Evolutionary conservation across 2,329 filamentous ascomycete genomes (phyloP).

Genomic region (Pleurostoma richardsiae): DNA sequence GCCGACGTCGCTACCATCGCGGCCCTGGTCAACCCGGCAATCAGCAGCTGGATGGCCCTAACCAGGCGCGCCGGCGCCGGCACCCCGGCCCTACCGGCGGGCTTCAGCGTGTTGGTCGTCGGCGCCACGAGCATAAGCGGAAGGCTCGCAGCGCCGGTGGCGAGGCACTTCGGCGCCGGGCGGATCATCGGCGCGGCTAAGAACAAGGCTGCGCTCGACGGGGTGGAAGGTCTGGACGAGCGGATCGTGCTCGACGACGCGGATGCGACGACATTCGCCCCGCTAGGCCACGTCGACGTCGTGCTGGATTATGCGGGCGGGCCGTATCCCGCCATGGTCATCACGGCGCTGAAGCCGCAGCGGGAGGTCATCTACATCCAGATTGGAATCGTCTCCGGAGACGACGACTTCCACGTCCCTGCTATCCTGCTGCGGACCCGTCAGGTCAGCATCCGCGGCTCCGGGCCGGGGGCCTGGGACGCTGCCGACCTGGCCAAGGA

Average conservation of each 20-base stretch:
- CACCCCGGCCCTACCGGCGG: slow-evolving; percentile 21
- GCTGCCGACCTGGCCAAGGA: slow-evolving; percentile 21
- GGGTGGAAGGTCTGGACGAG: slow-evolving; percentile 36
- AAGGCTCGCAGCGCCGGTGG: slow-evolving; percentile 40
- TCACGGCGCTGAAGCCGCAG: slow-evolving; percentile 31
- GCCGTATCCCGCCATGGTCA: slow-evolving; percentile 30
- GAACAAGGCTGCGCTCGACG: slow-evolving; percentile 33
- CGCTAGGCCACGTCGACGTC: slow-evolving; percentile 41
- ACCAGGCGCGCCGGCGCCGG: slow-evolving; percentile 30
- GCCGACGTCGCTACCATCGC: slow-evolving; percentile 46
- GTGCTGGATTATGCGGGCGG: slow-evolving; percentile 55
- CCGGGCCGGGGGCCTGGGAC: slow-evolving; percentile 37
- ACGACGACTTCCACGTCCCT: slow-evolving; percentile 29
- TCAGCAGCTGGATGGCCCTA: slow-evolving; percentile 55
- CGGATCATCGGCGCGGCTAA: slow-evolving; percentile 47
- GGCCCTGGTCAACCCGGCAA: slow-evolving; percentile 47
- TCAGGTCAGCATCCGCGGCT: slow-evolving; percentile 39
- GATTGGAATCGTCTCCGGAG: slow-evolving; percentile 38
- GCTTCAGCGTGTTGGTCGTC: slow-evolving; percentile 44
- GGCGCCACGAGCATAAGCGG: slow-evolving; percentile 50
- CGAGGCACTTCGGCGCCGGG: slow-evolving; percentile 41
- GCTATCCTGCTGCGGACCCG: slow-evolving; percentile 38
- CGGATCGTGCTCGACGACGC: slow-evolving; percentile 35
- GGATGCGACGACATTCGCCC: slow-evolving; percentile 32
- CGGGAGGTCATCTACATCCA: slow-evolving; percentile 46